phyloP scores from a whole-genome alignment of 2,329 filamentous ascomycete species.

The Stagonosporopsis cucurbitacearum region DNA sequence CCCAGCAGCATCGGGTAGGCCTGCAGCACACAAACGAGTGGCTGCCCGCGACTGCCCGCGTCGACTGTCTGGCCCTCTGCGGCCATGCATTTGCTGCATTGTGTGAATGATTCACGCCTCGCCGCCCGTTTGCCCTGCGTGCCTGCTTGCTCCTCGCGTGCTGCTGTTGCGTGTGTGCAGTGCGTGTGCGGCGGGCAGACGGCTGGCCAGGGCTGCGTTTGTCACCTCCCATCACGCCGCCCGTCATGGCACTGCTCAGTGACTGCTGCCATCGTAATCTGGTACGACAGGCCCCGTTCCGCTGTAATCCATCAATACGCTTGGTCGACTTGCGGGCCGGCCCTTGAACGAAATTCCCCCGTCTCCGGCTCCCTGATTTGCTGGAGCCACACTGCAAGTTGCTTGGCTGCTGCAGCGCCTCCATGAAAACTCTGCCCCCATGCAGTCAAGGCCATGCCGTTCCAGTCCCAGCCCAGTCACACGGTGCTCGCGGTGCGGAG shows the following conservation, averaged over 20 bases:
- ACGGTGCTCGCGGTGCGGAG: conserved; percentile 13
- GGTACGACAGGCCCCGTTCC: conserved; percentile 38
- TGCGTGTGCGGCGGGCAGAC: no score
- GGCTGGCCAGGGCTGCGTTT: background rate
- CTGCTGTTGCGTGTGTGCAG: background rate
- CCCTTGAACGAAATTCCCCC: conserved; percentile 36
- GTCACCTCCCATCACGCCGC: no score
- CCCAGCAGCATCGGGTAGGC: conserved; percentile 44
- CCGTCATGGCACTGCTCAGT: conserved; percentile 5
- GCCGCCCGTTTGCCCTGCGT: conserved; percentile 3
- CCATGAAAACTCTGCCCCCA: conserved; percentile 35
- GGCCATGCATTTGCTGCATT: no score
- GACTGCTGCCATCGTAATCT: conserved; percentile 5
- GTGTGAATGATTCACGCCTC: no score
- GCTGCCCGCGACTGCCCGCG: conserved; percentile 16
- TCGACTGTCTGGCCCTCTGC: no score
- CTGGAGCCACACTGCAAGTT: no score
- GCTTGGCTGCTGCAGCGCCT: background rate
- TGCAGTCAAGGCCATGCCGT: conserved; percentile 19
- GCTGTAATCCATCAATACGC: conserved; percentile 30
- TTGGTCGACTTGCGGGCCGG: conserved; percentile 40
- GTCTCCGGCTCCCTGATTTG: conserved; percentile 28
- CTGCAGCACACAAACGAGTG: conserved; percentile 35
- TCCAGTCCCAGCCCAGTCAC: conserved; percentile 5
- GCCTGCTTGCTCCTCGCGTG: background rate